Evolutionary conservation across 1,284 basidiomycete genomes (phyloP).

Genomic region (Pterulicium gracile): DNA sequence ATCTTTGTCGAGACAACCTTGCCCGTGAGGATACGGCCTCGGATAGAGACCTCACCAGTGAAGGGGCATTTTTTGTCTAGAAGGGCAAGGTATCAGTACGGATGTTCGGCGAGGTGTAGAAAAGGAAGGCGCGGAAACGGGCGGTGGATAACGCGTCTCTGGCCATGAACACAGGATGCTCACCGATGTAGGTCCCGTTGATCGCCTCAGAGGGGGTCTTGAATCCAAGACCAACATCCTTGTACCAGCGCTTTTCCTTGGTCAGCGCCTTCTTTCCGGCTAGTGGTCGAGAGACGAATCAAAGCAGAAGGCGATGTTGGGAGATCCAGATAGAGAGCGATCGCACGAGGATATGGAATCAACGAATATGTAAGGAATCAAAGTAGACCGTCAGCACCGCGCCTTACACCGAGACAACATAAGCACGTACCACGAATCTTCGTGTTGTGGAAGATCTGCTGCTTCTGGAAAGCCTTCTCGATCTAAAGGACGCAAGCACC

Average conservation of each 20-base stretch:
- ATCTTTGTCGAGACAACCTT: constrained; percentile 99
- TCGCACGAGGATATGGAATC: not conserved
- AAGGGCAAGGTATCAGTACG: constrained; percentile 3
- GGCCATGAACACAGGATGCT: constrained; percentile 19
- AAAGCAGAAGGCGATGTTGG: not conserved
- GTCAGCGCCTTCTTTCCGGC: constrained; percentile 85
- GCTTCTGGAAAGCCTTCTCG: constrained; percentile 95
- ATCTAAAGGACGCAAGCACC: constrained; percentile 37
- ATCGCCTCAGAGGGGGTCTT: constrained; percentile 97
- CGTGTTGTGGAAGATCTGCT: constrained; percentile 96
- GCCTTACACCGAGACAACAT: too few relatives aligned
- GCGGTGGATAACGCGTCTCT: not conserved
- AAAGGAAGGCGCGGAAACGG: not conserved
- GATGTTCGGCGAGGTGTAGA: constrained; percentile 9
- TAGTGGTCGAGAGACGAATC: constrained; percentile 19
- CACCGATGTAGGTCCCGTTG: constrained; percentile 94
- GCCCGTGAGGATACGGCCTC: constrained; percentile 97
- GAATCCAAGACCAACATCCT: constrained; percentile 95
- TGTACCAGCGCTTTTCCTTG: constrained; percentile 98
- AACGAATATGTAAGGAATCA: not conserved
- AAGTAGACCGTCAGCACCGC: too few relatives aligned
- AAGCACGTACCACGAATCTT: constrained; percentile 88
- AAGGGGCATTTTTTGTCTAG: constrained; percentile 99
- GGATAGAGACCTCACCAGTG: constrained; percentile 93
- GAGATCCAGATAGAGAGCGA: not conserved